phyloP scores from a whole-genome alignment of 108 stramenopile genomes.

The Pseudonitzschia delicatissima region DNA sequence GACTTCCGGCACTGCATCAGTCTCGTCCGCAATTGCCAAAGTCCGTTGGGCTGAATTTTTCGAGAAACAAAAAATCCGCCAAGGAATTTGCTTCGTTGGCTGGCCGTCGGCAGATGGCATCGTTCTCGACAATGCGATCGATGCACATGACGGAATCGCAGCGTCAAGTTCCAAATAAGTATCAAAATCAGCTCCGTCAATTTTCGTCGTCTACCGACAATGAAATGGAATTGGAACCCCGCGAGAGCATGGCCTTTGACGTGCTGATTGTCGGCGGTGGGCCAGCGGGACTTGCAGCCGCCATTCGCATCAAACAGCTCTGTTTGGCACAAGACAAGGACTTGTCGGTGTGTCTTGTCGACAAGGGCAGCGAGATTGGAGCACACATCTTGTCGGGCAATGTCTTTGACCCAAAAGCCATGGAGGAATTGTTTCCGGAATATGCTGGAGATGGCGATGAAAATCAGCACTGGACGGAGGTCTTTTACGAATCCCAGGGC shows the following conservation, averaged over 20 bases:
- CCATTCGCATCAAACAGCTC: conserved; percentile 97
- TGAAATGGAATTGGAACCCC: conserved; percentile 31
- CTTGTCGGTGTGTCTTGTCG: conserved; percentile 94
- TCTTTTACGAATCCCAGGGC: conserved; percentile 51
- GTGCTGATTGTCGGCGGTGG: conserved; percentile 89
- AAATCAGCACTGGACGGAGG: conserved; percentile 55
- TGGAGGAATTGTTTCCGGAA: conserved; percentile 93
- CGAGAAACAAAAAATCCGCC: no score
- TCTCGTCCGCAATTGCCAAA: no score
- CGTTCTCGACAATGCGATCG: no score
- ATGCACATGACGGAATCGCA: no score
- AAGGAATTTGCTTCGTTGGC: no score
- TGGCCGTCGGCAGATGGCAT: no score
- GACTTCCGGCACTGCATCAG: no score
- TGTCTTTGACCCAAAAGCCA: conserved; percentile 97
- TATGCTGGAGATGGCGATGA: conserved; percentile 48
- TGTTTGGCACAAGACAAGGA: conserved; percentile 78
- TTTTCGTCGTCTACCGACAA: neutral
- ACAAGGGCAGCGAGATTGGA: conserved; percentile 97
- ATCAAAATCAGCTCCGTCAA: neutral
- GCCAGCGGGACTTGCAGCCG: conserved; percentile 92
- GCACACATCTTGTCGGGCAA: conserved; percentile 98
- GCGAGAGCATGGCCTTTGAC: conserved; percentile 89
- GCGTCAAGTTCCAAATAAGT: no score
- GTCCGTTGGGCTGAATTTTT: no score